Evolutionary conservation across 2,329 filamentous ascomycete genomes (phyloP).

Genomic region (Penicillium griseofulvum): DNA sequence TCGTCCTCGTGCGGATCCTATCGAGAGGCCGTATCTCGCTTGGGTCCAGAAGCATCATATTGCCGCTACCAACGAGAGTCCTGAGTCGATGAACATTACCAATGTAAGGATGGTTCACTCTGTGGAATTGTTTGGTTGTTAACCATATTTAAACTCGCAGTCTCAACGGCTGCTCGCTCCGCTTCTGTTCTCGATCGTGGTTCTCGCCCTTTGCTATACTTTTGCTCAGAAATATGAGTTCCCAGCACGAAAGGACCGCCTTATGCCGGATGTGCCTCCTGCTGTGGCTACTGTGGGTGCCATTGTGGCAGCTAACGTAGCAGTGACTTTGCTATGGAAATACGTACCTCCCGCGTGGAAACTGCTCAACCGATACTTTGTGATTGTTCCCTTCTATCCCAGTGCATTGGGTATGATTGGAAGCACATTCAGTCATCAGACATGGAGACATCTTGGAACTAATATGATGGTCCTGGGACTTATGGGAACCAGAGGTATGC

Average conservation of each 20-base stretch:
- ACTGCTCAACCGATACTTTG: slow-evolving; percentile 56
- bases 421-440: slow-evolving; percentile 58
- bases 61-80: slow-evolving; percentile 34
- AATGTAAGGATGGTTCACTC: slow-evolving; percentile 27
- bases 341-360: slow-evolving; percentile 53
- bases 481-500: slow-evolving; percentile 51
- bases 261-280: slow-evolving; percentile 51
- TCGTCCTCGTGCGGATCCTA: slow-evolving; percentile 43
- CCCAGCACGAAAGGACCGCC: slow-evolving; percentile 47
- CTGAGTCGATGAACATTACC: slow-evolving; percentile 35
- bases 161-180: slow-evolving; percentile 48
- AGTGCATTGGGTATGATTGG: slow-evolving; percentile 53
- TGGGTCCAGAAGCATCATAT: slow-evolving; percentile 46
- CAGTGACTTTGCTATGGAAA: slow-evolving; percentile 54
- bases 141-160: slow-evolving; percentile 21
- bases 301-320: slow-evolving; percentile 51
- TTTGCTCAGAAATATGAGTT: slow-evolving; percentile 51
- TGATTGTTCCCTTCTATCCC: slow-evolving; percentile 53
- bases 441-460: slow-evolving; percentile 49
- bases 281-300: slow-evolving; percentile 52
- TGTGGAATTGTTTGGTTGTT: neutral
- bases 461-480: slow-evolving; percentile 58
- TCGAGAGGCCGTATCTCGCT: slow-evolving; percentile 39
- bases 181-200: slow-evolving; percentile 39
- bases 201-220: slow-evolving; percentile 43